Evolutionary conservation across 2,329 filamentous ascomycete genomes (phyloP).

Genomic region (Helotiales sp.): DNA sequence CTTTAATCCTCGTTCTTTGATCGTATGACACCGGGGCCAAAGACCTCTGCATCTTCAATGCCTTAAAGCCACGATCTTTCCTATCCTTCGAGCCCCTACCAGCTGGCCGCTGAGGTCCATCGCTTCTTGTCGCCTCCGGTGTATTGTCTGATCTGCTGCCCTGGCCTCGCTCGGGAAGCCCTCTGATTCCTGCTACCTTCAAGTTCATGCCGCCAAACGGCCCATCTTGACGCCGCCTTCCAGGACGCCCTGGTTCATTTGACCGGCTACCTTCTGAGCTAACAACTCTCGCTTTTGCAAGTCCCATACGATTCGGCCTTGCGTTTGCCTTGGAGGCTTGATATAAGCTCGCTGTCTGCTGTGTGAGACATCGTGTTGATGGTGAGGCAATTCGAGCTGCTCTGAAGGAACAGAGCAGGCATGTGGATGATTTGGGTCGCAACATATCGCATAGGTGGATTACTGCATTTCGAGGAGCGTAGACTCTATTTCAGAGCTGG

Average conservation of each 20-base stretch:
- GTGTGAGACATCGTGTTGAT: conserved; percentile 25
- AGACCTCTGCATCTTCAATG: conserved; percentile 90
- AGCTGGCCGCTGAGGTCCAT: not conserved
- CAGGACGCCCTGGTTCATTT: conserved; percentile 33
- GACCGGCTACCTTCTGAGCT: conserved; percentile 19
- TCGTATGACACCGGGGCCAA: conserved; percentile 79
- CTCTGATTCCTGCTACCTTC: conserved; percentile 52
- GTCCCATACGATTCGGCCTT: conserved; percentile 38
- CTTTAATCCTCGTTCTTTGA: conserved; percentile 58
- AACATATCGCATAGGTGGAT: conserved; percentile 32
- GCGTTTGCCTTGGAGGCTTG: conserved; percentile 26
- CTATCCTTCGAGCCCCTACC: conserved; percentile 42
- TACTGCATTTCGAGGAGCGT: conserved; percentile 20
- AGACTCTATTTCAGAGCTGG: not conserved
- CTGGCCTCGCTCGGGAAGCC: conserved; percentile 44
- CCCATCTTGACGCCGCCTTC: conserved; percentile 51
- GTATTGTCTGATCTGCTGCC: conserved; percentile 1
- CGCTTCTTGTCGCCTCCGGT: not conserved
- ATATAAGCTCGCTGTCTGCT: conserved; percentile 37
- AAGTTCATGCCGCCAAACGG: conserved; percentile 66
- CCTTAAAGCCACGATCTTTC: conserved; percentile 61
- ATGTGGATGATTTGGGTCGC: conserved; percentile 35
- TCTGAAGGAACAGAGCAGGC: conserved; percentile 40
- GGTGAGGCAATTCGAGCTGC: conserved; percentile 21
- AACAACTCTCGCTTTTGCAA: conserved; percentile 36